Conservation (phyloP, 1,284 basidiomycete genomes). For the Leccinum fuscescens region DNA sequence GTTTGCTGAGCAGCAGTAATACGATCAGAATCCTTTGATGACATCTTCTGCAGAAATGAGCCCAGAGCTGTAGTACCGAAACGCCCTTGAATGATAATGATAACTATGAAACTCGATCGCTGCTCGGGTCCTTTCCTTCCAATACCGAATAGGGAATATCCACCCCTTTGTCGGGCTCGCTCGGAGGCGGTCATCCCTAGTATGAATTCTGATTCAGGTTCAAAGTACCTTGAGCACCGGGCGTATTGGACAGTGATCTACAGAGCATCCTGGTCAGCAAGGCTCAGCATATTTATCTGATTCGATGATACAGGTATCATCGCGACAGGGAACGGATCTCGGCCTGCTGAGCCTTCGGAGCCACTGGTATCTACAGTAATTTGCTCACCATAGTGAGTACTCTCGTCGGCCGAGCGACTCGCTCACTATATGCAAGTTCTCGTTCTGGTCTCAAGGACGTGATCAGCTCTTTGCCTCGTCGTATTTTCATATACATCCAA, state of each 20-base stretch:
- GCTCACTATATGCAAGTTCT: neutral
- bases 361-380: too few species aligned
- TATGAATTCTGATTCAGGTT: neutral
- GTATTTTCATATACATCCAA: neutral
- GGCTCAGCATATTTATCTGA: neutral
- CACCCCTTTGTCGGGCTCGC: neutral
- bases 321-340: neutral
- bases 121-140: neutral
- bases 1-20: constrained; percentile 76
- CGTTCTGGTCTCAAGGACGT: neutral
- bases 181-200: neutral
- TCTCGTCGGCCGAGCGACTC: neutral
- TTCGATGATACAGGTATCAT: neutral
- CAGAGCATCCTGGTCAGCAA: neutral
- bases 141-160: constrained; percentile 6
- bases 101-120: neutral
- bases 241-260: neutral
- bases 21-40: constrained; percentile 62
- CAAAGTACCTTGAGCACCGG: neutral
- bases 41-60: constrained; percentile 35
- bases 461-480: neutral
- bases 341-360: neutral
- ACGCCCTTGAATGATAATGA: neutral
- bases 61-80: neutral
- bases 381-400: neutral